These are phyloP conservation scores for Tulasnella sp. DNA, from an alignment of 768 basidiomycete species.

Conservation along the genomic window DNA sequence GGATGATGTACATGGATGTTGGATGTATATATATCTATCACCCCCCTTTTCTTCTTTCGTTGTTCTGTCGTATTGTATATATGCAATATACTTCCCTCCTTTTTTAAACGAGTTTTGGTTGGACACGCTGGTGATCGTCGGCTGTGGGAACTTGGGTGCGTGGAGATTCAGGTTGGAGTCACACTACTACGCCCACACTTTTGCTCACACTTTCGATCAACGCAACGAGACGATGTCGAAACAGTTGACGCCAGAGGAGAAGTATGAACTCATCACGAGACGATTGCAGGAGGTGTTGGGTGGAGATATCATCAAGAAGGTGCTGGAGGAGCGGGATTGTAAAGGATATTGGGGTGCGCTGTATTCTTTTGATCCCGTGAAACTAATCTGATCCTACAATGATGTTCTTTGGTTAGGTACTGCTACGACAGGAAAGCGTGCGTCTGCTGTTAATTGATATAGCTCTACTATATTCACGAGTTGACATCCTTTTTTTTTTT, in stretches of 20 bases:
- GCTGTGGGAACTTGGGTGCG: too few species aligned
- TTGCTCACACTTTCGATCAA: too few species aligned
- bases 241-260: neutral
- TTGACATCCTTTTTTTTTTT: neutral
- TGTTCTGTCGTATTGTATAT: too few species aligned
- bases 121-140: too few species aligned
- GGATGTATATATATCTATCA: too few species aligned
- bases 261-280: slow-evolving; percentile 64
- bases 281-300: slow-evolving; percentile 82
- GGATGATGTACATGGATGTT: too few species aligned
- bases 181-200: too few species aligned
- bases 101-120: too few species aligned
- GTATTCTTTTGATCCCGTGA: slow-evolving; percentile 1
- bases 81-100: too few species aligned
- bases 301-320: slow-evolving; percentile 68
- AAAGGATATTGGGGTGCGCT: slow-evolving; percentile 86
- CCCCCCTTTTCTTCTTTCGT: too few species aligned
- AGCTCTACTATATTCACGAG: neutral
- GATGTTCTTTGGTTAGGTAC: slow-evolving; percentile 47
- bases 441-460: neutral
- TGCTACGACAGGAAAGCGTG: slow-evolving; percentile 89
- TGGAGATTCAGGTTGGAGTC: too few species aligned
- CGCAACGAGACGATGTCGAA: too few species aligned
- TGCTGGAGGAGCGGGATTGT: slow-evolving; percentile 66
- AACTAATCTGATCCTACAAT: neutral